Base-by-base conservation (phyloP, 1,284 basidiomycete species). In the Irpex sp. region DNA sequence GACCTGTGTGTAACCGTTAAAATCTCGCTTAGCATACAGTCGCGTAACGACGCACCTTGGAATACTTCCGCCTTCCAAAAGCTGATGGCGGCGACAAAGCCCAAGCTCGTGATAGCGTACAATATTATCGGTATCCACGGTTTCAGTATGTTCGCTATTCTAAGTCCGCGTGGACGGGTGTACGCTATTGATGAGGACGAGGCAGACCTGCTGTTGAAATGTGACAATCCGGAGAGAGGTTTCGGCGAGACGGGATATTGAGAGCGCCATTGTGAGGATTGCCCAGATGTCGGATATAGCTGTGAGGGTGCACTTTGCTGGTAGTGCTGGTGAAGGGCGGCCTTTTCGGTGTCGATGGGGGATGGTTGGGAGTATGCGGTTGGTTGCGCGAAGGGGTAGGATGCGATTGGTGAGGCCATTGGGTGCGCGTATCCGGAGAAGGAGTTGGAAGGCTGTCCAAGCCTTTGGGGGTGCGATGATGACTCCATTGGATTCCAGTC, bases 1-100 rank as follows among this genome's bases (percentile, higher is more conserved):
- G 83, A 65, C 80, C 90, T 90, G 69, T 37, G 37, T 36, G 58
- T 35, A 50, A 50, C 36, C 50, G 61, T 60, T 39, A 21, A 57
- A 11, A n/a, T 35, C 17, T 17, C 15, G 37, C 37, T 15, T 35
- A 17, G 47, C 21, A 54, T 46, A 50, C 19, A 51, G 35, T 31
- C 53, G 9, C 33, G 36, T 19, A 36, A 36, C n/a, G 15, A 60
- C 87, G 71, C 68, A 90, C 90, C 82, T 70, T 81, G 76, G 73
- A 93, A 92, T 55, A 93, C 81, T 70, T 92, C 82, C 33, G 81
- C 79, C 76, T 85, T 88, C 82, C 88, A 92, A 68, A 91, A 84
- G 39, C 85, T 85, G 69, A 93, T 84, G 35, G 88, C 89, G 60
- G 87, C 75, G 49, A 92, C 71, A 68, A 93, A 90, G 17, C 80